Evolutionary conservation across 139 green algal genomes (phyloP).

Genomic region (Astrephomene gubernaculifera): DNA sequence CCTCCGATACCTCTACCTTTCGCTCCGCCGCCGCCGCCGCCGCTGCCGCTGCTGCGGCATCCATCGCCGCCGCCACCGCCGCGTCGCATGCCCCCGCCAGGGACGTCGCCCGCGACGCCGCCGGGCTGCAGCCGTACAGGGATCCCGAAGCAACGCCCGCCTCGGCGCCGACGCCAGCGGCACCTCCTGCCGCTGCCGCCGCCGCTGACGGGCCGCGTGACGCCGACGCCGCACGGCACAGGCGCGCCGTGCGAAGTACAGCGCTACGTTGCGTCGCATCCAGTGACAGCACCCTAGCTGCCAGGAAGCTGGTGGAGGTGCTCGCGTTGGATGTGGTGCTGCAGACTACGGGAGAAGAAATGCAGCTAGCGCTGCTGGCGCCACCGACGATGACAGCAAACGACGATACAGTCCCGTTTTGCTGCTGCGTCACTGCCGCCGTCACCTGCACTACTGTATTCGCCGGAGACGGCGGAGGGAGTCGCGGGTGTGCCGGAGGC

Average conservation of each 20-base stretch:
- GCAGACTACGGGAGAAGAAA: not conserved
- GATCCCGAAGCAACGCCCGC: too few relatives aligned
- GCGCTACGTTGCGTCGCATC: not conserved
- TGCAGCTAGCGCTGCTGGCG: too few relatives aligned
- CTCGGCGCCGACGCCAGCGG: not conserved
- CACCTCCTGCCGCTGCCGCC: not conserved
- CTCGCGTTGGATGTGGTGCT: not conserved
- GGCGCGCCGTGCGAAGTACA: slow-evolving; percentile 1
- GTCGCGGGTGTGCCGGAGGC: too few relatives aligned
- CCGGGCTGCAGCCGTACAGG: not conserved
- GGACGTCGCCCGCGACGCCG: not conserved
- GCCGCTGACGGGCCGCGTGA: not conserved
- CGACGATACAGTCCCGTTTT: too few relatives aligned
- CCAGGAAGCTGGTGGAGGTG: not conserved
- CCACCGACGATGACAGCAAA: too few relatives aligned
- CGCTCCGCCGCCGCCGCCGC: too few relatives aligned
- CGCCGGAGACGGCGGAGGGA: too few relatives aligned
- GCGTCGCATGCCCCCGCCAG: not conserved
- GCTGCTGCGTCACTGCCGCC: too few relatives aligned
- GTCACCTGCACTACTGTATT: too few relatives aligned
- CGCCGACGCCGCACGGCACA: not conserved
- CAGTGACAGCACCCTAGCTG: slow-evolving; percentile 1
- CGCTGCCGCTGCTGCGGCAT: not conserved
- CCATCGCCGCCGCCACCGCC: too few relatives aligned
- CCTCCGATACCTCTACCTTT: too few relatives aligned